Conservation (phyloP, 805 yeast genomes). For the Sporopachydermia quercuum region DNA sequence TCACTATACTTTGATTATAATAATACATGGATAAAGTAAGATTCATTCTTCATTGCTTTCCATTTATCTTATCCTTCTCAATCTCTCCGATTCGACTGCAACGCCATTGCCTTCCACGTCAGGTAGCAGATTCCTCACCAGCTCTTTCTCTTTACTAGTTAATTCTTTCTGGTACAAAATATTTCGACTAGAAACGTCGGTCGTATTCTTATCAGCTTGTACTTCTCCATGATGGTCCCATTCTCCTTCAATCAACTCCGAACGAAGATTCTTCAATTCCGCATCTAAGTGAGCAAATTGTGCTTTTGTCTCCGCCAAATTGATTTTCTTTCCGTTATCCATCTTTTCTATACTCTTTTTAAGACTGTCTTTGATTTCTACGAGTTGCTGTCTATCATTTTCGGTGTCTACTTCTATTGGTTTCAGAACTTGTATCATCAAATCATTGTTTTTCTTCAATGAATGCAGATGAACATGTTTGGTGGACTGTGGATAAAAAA, state of each 20-base stretch:
- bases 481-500: conserved; percentile 1
- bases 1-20: too few relatives aligned
- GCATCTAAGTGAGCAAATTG: background rate
- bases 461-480: background rate
- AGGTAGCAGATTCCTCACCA: background rate
- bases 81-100: background rate
- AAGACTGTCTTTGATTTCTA: too few relatives aligned
- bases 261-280: too few relatives aligned
- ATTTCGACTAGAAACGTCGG: too few relatives aligned
- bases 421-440: background rate
- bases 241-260: too few relatives aligned
- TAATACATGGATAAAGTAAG: too few relatives aligned
- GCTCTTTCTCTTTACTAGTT: background rate
- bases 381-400: too few relatives aligned
- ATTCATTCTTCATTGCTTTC: too few relatives aligned
- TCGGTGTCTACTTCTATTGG: background rate
- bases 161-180: background rate
- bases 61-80: background rate
- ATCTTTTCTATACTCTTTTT: background rate
- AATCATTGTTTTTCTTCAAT: background rate
- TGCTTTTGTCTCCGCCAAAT: background rate
- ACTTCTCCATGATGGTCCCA: too few relatives aligned
- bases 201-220: too few relatives aligned
- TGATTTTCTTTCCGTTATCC: background rate
- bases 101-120: background rate